phyloP scores from a whole-genome alignment of 148 eudicot genomes.

The Euryodendron excelsum region DNA sequence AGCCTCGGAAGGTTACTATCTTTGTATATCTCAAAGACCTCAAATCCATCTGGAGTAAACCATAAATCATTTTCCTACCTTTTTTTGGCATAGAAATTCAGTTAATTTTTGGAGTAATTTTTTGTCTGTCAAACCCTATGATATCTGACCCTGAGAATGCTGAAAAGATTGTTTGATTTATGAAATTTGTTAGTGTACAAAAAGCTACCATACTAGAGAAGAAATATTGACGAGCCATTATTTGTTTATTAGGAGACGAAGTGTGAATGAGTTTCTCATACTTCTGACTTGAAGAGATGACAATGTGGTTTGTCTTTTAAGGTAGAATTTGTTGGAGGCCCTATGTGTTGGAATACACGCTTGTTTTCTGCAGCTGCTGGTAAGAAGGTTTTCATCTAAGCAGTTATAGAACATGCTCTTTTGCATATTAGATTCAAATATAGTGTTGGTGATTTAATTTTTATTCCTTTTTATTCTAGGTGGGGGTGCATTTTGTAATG shows the following conservation, averaged over 20 bases:
- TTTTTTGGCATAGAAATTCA: background rate
- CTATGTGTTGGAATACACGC: constrained; percentile 97
- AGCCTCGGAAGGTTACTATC: background rate
- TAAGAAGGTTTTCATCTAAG: constrained; percentile 30
- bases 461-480: constrained; percentile 43
- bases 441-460: background rate
- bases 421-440: background rate
- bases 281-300: constrained; percentile 14
- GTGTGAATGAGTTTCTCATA: background rate
- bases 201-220: background rate
- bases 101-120: background rate
- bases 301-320: constrained; percentile 25
- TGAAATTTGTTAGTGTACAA: background rate
- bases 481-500: constrained; percentile 93
- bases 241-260: background rate
- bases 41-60: background rate
- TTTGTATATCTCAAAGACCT: background rate
- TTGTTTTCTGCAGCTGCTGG: constrained; percentile 92
- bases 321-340: constrained; percentile 99
- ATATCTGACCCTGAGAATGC: background rate
- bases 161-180: background rate
- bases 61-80: background rate
- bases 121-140: background rate
- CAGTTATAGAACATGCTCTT: constrained; percentile 2
- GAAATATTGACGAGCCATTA: background rate